A percentile compares a stretch with the other conserved stretches of the same genome.
Evolutionary conservation across 2,329 filamentous ascomycete species (phyloP).

Genomic region (Fusarium tuaranense): DNA sequence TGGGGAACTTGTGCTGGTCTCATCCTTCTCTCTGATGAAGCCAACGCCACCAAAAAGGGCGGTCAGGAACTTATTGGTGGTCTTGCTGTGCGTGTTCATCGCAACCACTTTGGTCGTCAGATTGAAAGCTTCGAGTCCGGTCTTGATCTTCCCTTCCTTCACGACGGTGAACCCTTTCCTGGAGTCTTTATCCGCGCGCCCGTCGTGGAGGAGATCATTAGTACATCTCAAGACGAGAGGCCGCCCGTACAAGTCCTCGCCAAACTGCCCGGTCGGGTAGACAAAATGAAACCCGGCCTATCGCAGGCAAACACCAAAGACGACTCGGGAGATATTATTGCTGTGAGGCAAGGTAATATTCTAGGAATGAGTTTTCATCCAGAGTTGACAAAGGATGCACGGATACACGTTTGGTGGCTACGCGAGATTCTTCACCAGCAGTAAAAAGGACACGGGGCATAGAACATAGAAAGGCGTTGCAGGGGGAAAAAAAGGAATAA

Average conservation of each 20-base stretch:
- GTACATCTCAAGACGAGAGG: conserved; percentile 43
- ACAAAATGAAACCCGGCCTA: conserved; percentile 53
- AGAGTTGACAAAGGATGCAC: conserved; percentile 86
- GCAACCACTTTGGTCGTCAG: conserved; percentile 96
- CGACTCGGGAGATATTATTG: conserved; percentile 82
- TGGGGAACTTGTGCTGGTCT: conserved; percentile 98
- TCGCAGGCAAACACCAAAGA: conserved; percentile 53
- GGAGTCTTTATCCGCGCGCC: conserved; percentile 95
- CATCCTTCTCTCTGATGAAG: conserved; percentile 88
- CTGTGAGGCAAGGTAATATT: conserved; percentile 89
- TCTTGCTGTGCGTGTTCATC: conserved; percentile 87
- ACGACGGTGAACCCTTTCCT: conserved; percentile 65
- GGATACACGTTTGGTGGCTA: conserved; percentile 97
- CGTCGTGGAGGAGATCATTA: conserved; percentile 85
- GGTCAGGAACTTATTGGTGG: conserved; percentile 95
- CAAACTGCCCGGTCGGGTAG: conserved; percentile 56
- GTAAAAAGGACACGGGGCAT: conserved; percentile 15
- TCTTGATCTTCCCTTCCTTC: conserved; percentile 78
- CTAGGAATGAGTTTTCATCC: conserved; percentile 97
- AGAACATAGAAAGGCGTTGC: conserved; percentile 26
- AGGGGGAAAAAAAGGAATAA: conserved; percentile 1
- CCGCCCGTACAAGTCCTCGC: conserved; percentile 63
- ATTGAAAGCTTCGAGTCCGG: conserved; percentile 89
- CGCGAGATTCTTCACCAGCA: conserved; percentile 63
- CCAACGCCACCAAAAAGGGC: conserved; percentile 88